A percentile compares a stretch with the other conserved stretches of the same genome.
Evolutionary conservation across 2,329 filamentous ascomycete species (phyloP).

Genomic region (Zymoseptoria crescenta): DNA sequence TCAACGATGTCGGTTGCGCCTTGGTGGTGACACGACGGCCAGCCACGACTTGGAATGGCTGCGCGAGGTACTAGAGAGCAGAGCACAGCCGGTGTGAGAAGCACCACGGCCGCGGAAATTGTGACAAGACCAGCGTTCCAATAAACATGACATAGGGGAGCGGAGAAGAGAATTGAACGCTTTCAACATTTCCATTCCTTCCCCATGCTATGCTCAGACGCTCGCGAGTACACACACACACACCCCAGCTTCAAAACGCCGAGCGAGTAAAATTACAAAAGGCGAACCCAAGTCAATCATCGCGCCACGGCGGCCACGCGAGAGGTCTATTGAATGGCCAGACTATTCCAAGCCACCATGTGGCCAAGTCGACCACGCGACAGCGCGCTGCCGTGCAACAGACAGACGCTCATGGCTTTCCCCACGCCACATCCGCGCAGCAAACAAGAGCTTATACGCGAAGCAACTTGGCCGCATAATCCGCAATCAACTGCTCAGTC

Average conservation of each 20-base stretch:
- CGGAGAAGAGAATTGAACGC: too few relatives aligned
- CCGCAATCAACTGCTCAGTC: constrained; percentile 75
- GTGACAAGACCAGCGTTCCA: background rate
- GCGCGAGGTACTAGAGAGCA: too few relatives aligned
- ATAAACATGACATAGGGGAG: background rate
- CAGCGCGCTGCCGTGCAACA: background rate
- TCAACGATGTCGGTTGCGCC: background rate
- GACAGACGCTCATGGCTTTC: constrained; percentile 1
- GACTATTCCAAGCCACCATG: constrained; percentile 8
- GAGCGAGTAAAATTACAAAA: constrained; percentile 1
- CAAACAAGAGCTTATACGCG: constrained; percentile 47
- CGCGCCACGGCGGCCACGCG: background rate
- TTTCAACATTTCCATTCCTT: constrained; percentile 10
- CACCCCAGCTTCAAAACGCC: background rate
- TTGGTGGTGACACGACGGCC: background rate
- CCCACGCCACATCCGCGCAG: background rate
- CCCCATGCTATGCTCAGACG: constrained; percentile 18
- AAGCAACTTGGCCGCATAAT: constrained; percentile 83
- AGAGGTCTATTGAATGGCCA: background rate
- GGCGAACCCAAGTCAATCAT: background rate
- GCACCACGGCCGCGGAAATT: too few relatives aligned
- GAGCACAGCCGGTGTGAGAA: too few relatives aligned
- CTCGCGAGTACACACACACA: constrained; percentile 10
- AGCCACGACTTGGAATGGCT: background rate
- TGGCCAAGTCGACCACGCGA: constrained; percentile 4